Conservation (phyloP, 345 rosid genomes). For the Conringia planisiliqua region DNA sequence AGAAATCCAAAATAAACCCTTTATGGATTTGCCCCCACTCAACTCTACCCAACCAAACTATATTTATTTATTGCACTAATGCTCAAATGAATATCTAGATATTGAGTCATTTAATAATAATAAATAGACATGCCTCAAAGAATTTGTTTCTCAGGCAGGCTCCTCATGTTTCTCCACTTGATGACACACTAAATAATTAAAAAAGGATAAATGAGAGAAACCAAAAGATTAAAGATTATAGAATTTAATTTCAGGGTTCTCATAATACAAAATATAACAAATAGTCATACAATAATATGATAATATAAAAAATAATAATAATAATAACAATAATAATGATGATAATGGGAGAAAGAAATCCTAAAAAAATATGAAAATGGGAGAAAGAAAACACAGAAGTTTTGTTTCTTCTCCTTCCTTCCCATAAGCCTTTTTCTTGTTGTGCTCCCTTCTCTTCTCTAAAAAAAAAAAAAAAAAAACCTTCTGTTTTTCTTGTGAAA, state of each 20-base stretch:
- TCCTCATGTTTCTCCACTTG: neutral
- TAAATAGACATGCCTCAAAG: neutral
- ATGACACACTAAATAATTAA: neutral
- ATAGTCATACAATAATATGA: constrained; percentile 14
- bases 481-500: constrained; percentile 5
- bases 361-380: constrained; percentile 27
- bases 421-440: constrained; percentile 21
- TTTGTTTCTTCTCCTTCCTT: constrained; percentile 9
- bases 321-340: constrained; percentile 20
- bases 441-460: constrained; percentile 22
- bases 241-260: constrained; percentile 12
- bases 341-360: constrained; percentile 30
- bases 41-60: neutral
- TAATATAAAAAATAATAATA: constrained; percentile 7
- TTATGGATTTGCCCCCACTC: constrained; percentile 19
- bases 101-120: neutral
- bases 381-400: constrained; percentile 18
- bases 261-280: constrained; percentile 21
- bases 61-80: constrained; percentile 11
- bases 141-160: neutral
- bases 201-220: neutral
- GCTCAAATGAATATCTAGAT: neutral
- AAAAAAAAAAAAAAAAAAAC: neutral
- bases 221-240: neutral
- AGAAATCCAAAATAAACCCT: constrained; percentile 8